These are phyloP conservation scores for Aspergillus unguis DNA, from an alignment of 2,329 filamentous ascomycete genomes.

Conservation along the genomic window DNA sequence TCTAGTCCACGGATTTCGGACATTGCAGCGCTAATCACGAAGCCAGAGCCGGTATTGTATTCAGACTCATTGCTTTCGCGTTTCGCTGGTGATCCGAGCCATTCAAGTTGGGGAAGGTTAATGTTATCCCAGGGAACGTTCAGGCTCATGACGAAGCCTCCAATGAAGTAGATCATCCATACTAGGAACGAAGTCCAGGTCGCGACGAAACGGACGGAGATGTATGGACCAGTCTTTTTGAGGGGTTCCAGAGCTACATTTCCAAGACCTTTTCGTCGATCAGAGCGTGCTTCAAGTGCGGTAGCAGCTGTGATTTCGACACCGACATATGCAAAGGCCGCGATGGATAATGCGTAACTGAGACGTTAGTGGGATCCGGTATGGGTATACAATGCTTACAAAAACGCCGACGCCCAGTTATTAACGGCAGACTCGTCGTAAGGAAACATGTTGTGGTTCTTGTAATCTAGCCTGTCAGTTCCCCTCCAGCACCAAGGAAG, in stretches of 20 bases:
- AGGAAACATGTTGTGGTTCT: constrained; percentile 14
- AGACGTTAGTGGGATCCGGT: background rate
- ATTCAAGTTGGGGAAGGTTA: constrained; percentile 19
- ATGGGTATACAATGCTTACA: no score
- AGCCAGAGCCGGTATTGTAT: constrained; percentile 17
- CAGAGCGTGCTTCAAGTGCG: constrained; percentile 32
- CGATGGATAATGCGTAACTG: constrained; percentile 31
- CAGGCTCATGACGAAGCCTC: constrained; percentile 23
- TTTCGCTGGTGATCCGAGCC: constrained; percentile 13
- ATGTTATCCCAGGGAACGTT: constrained; percentile 25
- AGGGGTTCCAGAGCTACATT: background rate
- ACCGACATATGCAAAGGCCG: constrained; percentile 31
- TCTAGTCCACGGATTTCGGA: constrained; percentile 21
- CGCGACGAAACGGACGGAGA: constrained; percentile 26
- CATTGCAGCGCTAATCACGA: constrained; percentile 23
- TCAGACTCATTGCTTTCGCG: background rate
- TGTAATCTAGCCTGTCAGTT: constrained; percentile 8
- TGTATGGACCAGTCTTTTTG: constrained; percentile 10
- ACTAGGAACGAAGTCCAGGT: constrained; percentile 30
- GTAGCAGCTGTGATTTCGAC: constrained; percentile 35
- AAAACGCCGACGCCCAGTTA: constrained; percentile 23
- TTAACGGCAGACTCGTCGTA: constrained; percentile 22
- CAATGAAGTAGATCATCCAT: constrained; percentile 26
- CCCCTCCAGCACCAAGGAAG: background rate
- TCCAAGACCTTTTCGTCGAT: constrained; percentile 1